phyloP scores from a whole-genome alignment of 2,329 filamentous ascomycete genomes.

The Hymenoscyphus infarciens region DNA sequence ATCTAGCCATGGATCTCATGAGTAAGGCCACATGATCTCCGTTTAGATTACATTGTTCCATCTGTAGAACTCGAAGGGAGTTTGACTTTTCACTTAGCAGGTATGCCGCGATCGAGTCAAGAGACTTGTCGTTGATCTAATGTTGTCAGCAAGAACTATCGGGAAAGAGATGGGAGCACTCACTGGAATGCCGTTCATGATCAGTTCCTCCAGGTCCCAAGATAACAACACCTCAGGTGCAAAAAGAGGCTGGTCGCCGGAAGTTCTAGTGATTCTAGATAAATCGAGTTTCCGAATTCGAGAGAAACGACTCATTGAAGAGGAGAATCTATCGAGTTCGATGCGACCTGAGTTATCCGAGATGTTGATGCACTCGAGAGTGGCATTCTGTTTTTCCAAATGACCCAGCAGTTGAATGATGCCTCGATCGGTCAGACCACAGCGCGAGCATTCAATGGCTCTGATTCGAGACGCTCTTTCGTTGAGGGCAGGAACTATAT shows the following conservation, averaged over 20 bases:
- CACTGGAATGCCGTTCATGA: conserved; percentile 58
- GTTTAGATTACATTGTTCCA: conserved; percentile 65
- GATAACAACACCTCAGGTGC: conserved; percentile 61
- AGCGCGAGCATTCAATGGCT: conserved; percentile 64
- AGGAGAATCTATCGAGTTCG: conserved; percentile 60
- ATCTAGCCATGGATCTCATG: conserved; percentile 58
- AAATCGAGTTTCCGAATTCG: conserved; percentile 64
- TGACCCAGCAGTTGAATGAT: conserved; percentile 61
- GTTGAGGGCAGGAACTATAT: conserved; percentile 63
- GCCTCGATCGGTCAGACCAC: conserved; percentile 55
- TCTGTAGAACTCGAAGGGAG: conserved; percentile 55
- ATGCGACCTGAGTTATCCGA: conserved; percentile 64
- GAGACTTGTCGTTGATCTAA: conserved; percentile 55
- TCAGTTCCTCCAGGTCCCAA: conserved; percentile 64
- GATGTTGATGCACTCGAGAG: conserved; percentile 63
- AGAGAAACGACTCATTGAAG: conserved; percentile 63
- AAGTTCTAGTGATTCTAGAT: conserved; percentile 60
- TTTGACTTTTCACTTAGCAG: conserved; percentile 58
- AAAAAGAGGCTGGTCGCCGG: conserved; percentile 60
- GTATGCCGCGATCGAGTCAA: conserved; percentile 64
- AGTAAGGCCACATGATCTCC: conserved; percentile 63
- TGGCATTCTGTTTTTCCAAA: conserved; percentile 60
- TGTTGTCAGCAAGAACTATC: conserved; percentile 22
- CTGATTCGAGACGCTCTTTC: conserved; percentile 62
- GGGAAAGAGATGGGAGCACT: conserved; percentile 11